phyloP scores from a whole-genome alignment of 78 protist genomes.

The Tieghemostelium lacteum region DNA sequence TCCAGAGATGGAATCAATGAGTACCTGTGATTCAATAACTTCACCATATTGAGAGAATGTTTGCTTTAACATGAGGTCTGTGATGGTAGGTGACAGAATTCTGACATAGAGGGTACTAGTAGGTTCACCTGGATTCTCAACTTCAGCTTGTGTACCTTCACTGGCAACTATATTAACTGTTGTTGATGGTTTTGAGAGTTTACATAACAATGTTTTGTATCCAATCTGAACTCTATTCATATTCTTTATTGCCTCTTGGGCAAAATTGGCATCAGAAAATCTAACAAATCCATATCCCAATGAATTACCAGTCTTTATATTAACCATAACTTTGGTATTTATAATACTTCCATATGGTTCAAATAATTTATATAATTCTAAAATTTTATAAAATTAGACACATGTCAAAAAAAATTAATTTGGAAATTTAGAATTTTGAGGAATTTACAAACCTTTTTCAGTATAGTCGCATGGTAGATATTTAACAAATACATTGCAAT shows the following conservation, averaged over 20 bases:
- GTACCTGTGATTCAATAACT: slow-evolving; percentile 33
- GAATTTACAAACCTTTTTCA: slow-evolving; percentile 38
- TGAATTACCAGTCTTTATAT: slow-evolving; percentile 57
- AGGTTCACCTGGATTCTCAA: slow-evolving; percentile 18
- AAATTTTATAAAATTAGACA: not conserved
- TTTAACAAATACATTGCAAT: slow-evolving; percentile 73
- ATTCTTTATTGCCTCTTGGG: slow-evolving; percentile 39
- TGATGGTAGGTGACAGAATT: slow-evolving; percentile 55
- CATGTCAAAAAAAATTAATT: not conserved
- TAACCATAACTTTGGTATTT: slow-evolving; percentile 62
- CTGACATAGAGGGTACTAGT: slow-evolving; percentile 30
- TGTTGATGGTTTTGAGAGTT: slow-evolving; percentile 49
- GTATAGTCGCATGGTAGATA: slow-evolving; percentile 62
- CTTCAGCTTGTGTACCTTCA: not conserved
- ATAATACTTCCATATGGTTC: slow-evolving; percentile 46
- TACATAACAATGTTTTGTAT: slow-evolving; percentile 28
- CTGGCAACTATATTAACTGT: not conserved
- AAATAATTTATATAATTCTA: slow-evolving; percentile 37
- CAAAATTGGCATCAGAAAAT: slow-evolving; percentile 33
- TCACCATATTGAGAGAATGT: slow-evolving; percentile 58
- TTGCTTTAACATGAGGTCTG: slow-evolving; percentile 15
- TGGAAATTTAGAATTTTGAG: not conserved
- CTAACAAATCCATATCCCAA: slow-evolving; percentile 75
- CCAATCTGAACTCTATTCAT: slow-evolving; percentile 66
- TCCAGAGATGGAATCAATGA: slow-evolving; percentile 17